These are phyloP conservation scores for Zopfochytrium polystomum DNA, from an alignment of 371 early-diverging fungal genomes.

Conservation along the genomic window DNA sequence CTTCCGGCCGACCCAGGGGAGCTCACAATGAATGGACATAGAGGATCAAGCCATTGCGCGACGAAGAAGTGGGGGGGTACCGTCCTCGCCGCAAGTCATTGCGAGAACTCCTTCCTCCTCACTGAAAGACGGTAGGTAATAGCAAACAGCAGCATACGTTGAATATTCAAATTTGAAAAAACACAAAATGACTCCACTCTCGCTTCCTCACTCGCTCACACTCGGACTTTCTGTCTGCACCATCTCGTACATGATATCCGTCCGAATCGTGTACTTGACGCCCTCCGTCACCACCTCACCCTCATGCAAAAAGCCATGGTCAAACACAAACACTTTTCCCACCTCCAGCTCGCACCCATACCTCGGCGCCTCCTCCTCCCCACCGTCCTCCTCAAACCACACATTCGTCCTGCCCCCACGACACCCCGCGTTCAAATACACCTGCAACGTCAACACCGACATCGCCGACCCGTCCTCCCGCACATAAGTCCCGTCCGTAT, in stretches of 20 bases:
- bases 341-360: background rate
- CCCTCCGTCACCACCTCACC: conserved; percentile 15
- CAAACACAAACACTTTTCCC: conserved; percentile 45
- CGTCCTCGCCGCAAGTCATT: too few species aligned
- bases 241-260: conserved; percentile 20
- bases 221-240: too few species aligned
- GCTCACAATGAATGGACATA: too few species aligned
- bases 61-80: too few species aligned
- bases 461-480: conserved; percentile 43
- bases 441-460: conserved; percentile 45
- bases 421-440: conserved; percentile 45
- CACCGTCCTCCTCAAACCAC: conserved; percentile 18
- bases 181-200: too few species aligned
- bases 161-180: too few species aligned
- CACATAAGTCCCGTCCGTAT: conserved; percentile 46
- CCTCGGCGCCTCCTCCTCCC: conserved; percentile 14
- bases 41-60: too few species aligned
- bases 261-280: conserved; percentile 19
- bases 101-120: too few species aligned
- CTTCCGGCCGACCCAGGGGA: too few species aligned
- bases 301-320: conserved; percentile 33
- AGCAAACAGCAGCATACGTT: too few species aligned
- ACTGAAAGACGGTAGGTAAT: too few species aligned
- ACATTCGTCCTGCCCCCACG: conserved; percentile 68
- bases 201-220: too few species aligned